These are phyloP conservation scores for Nigrograna mackinnonii DNA, from an alignment of 2,329 filamentous ascomycete genomes.

Conservation along the genomic window DNA sequence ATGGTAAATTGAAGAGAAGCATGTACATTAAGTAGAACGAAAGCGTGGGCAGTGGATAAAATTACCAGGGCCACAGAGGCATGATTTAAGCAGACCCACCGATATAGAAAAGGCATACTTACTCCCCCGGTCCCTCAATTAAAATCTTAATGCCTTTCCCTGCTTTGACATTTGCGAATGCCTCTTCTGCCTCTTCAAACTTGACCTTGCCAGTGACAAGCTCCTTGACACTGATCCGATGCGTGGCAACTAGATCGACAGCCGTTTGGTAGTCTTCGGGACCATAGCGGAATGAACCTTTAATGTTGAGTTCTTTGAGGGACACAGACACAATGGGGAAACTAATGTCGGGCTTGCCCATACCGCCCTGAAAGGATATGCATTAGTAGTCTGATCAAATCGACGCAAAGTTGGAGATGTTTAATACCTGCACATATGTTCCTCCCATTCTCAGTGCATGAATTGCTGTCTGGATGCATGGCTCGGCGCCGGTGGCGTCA, in stretches of 20 bases:
- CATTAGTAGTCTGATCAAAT: neutral
- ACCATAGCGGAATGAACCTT: slow-evolving; percentile 88
- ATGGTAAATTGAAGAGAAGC: too few relatives aligned
- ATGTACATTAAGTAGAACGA: neutral
- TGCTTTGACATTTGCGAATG: slow-evolving; percentile 83
- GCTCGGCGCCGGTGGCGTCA: slow-evolving; percentile 52
- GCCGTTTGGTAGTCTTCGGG: slow-evolving; percentile 86
- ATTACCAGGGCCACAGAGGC: too few relatives aligned
- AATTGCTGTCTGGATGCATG: slow-evolving; percentile 53
- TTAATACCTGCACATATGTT: slow-evolving; percentile 48
- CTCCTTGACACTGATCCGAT: slow-evolving; percentile 74
- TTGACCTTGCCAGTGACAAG: slow-evolving; percentile 77
- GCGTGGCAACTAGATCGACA: slow-evolving; percentile 73
- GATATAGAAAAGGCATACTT: slow-evolving; percentile 6
- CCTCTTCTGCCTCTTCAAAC: slow-evolving; percentile 82
- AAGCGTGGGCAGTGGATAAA: neutral
- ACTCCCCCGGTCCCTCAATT: slow-evolving; percentile 46
- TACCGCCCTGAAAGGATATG: slow-evolving; percentile 56
- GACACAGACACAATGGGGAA: slow-evolving; percentile 93
- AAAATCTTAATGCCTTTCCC: slow-evolving; percentile 76
- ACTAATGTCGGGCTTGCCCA: slow-evolving; percentile 84
- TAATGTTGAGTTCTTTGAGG: slow-evolving; percentile 83
- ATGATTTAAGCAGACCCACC: neutral
- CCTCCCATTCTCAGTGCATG: slow-evolving; percentile 53
- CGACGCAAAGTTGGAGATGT: neutral